Evolutionary conservation across 345 rosid species (phyloP).

Genomic region (Populus tremula): DNA sequence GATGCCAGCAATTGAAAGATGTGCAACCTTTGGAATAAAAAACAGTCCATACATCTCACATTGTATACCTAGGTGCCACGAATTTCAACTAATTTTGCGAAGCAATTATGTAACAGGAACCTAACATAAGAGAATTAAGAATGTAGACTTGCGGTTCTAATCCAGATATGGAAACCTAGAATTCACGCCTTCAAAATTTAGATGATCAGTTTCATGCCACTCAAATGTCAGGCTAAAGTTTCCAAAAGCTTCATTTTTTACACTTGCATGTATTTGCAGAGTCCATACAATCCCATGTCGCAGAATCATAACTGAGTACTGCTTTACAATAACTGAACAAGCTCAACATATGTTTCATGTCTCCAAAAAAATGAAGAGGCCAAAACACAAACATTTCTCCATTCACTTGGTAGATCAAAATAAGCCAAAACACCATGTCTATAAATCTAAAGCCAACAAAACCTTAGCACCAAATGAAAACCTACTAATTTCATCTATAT

Average conservation of each 20-base stretch:
- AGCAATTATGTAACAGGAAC: background rate
- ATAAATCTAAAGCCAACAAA: conserved; percentile 13
- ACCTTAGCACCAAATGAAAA: background rate
- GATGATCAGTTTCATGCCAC: background rate
- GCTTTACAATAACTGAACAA: conserved; percentile 4
- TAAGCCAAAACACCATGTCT: background rate
- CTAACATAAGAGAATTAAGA: background rate
- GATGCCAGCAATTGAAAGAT: background rate
- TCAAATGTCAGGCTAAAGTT: conserved; percentile 2
- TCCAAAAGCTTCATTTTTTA: background rate
- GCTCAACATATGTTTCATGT: background rate
- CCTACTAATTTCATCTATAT: background rate
- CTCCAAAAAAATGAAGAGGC: conserved; percentile 12
- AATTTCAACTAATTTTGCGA: conserved; percentile 1
- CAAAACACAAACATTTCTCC: background rate
- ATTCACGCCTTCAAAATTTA: conserved; percentile 7
- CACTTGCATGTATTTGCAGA: background rate
- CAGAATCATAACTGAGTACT: background rate
- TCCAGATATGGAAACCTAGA: background rate
- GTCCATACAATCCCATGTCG: background rate
- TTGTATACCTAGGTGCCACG: background rate
- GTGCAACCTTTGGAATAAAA: background rate
- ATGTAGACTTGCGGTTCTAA: background rate
- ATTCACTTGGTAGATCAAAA: background rate
- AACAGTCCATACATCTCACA: background rate